Percentiles rank a stretch among this genome's conserved stretches.
phyloP scores from a whole-genome alignment of 805 yeast species.

The Geotrichum ghanense region DNA sequence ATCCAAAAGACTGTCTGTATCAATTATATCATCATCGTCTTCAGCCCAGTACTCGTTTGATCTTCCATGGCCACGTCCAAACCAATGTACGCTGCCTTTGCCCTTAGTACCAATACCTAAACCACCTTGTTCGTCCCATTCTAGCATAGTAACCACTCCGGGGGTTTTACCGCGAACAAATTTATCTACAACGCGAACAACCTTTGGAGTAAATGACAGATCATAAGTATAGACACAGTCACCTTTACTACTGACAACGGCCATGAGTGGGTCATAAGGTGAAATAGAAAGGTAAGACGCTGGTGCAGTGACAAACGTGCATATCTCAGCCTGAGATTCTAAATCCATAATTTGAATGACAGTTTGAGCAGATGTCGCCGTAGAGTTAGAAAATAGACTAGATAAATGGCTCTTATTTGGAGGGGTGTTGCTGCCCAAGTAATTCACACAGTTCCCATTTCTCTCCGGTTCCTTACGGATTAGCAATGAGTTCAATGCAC shows the following conservation, averaged over 20 bases:
- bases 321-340: not conserved
- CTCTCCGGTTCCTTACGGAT: slow-evolving; percentile 4
- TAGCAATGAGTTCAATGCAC: not conserved
- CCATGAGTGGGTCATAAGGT: slow-evolving; percentile 46
- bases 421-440: not conserved
- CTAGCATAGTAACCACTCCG: slow-evolving; percentile 37
- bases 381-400: slow-evolving; percentile 31
- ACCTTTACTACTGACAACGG: slow-evolving; percentile 46
- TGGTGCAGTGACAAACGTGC: not conserved
- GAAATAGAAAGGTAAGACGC: slow-evolving; percentile 47
- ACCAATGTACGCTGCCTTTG: slow-evolving; percentile 56
- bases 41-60: not conserved
- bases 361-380: slow-evolving; percentile 43
- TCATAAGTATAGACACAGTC: slow-evolving; percentile 60
- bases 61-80: slow-evolving; percentile 20
- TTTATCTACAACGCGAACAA: slow-evolving; percentile 44
- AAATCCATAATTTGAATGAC: not conserved
- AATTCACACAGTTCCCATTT: not conserved
- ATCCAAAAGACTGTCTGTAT: not conserved
- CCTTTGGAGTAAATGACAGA: slow-evolving; percentile 37
- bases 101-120: slow-evolving; percentile 41
- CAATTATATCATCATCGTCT: not conserved
- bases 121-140: slow-evolving; percentile 41
- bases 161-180: slow-evolving; percentile 54
- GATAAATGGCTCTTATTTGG: slow-evolving; percentile 31